Conservation (phyloP, 495 filamentous ascomycete species). For the Barbatosphaeria neglecta region DNA sequence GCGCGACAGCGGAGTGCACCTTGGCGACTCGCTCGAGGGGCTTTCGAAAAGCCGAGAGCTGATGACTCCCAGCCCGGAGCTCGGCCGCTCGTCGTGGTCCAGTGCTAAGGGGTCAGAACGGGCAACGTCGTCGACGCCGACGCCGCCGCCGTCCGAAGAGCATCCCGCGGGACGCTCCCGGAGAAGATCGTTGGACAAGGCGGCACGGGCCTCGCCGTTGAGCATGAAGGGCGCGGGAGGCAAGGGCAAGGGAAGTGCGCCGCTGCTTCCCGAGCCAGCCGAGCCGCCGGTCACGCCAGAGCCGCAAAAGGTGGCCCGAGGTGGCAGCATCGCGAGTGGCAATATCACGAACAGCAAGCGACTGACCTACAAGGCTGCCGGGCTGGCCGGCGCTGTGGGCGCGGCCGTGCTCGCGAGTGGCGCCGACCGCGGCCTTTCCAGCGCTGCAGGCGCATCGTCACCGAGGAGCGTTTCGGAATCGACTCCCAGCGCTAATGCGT, state of each 20-base stretch:
- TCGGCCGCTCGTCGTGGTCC: background rate
- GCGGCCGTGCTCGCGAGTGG: slow-evolving; percentile 1
- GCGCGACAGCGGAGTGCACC: slow-evolving; percentile 43
- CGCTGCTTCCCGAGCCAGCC: slow-evolving; percentile 16
- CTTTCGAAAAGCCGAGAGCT: background rate
- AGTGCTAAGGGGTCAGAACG: background rate
- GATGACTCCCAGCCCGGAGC: background rate
- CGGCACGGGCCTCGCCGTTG: slow-evolving; percentile 5
- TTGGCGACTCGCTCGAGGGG: slow-evolving; percentile 23
- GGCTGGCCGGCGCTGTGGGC: slow-evolving; percentile 1
- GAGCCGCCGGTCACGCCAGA: slow-evolving; percentile 19
- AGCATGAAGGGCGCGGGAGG: slow-evolving; percentile 1
- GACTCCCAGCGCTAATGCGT: too few species aligned
- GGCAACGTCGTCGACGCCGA: too few species aligned
- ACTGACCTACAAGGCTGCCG: background rate
- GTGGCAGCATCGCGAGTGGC: too few species aligned
- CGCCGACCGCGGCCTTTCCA: slow-evolving; percentile 3
- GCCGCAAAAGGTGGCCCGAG: slow-evolving; percentile 15
- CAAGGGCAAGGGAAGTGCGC: slow-evolving; percentile 10
- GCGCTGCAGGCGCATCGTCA: slow-evolving; percentile 1
- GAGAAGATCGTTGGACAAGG: background rate
- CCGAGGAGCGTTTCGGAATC: slow-evolving; percentile 26
- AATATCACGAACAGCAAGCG: slow-evolving; percentile 16
- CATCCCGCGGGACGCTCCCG: background rate
- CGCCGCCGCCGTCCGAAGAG: too few species aligned